Conservation (phyloP, 2,329 filamentous ascomycete species). For the Chaetothyriales sp. region DNA sequence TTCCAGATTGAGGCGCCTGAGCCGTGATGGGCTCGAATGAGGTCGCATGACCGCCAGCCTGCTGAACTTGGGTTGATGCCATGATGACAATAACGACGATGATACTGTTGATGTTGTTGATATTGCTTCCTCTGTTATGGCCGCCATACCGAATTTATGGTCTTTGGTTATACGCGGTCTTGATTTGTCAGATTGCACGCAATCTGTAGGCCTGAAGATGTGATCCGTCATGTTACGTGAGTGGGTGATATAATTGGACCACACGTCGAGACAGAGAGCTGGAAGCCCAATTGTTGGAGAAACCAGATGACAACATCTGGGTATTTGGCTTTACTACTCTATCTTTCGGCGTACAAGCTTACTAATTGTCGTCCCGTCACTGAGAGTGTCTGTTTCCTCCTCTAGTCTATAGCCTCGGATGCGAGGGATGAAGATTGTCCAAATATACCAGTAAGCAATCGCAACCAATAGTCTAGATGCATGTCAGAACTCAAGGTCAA, state of each 20-base stretch:
- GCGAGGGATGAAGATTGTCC: constrained; percentile 46
- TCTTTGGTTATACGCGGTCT: constrained; percentile 1
- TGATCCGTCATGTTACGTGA: constrained; percentile 12
- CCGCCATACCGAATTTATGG: constrained; percentile 8
- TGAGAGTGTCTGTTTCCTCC: constrained; percentile 43
- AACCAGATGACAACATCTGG: neutral
- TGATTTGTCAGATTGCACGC: constrained; percentile 18
- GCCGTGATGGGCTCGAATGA: constrained; percentile 15
- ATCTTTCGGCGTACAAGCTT: constrained; percentile 30
- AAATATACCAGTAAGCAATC: constrained; percentile 53
- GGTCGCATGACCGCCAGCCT: constrained; percentile 14
- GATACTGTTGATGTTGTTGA: constrained; percentile 1
- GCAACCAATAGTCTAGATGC: constrained; percentile 39
- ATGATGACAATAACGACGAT: too few relatives aligned
- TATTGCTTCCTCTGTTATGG: constrained; percentile 1
- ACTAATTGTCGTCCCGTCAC: constrained; percentile 53
- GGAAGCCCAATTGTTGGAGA: constrained; percentile 3
- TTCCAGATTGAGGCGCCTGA: constrained; percentile 3
- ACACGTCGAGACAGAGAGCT: constrained; percentile 1
- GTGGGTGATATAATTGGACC: constrained; percentile 4
- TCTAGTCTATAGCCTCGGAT: constrained; percentile 47
- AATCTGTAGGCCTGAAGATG: constrained; percentile 7
- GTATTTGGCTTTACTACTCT: neutral
- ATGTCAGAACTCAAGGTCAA: constrained; percentile 9
- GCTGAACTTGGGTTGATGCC: constrained; percentile 17